A percentile compares a stretch with the other conserved stretches of the same genome.
Conservation (phyloP, 2,329 filamentous ascomycete species). For the Penicillium psychrosexuale region DNA sequence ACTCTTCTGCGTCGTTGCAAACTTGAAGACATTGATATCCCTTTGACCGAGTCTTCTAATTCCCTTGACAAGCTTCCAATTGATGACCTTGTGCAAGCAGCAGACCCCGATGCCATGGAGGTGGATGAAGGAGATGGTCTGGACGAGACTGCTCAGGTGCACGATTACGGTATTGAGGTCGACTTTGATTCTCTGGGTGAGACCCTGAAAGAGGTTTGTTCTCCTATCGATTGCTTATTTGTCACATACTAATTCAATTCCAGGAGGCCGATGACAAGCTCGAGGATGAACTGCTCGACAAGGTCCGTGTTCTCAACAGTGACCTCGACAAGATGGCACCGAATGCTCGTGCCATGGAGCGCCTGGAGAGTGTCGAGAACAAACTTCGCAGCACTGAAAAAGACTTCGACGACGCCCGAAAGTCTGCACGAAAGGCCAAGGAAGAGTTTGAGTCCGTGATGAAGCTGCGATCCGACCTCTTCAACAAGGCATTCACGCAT, state of each 20-base stretch:
- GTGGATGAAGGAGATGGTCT: slow-evolving; percentile 64
- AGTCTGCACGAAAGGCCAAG: slow-evolving; percentile 68
- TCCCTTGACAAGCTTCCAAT: slow-evolving; percentile 79
- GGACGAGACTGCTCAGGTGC: slow-evolving; percentile 61
- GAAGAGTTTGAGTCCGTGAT: slow-evolving; percentile 82
- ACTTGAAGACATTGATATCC: slow-evolving; percentile 86
- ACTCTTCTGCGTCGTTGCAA: slow-evolving; percentile 82
- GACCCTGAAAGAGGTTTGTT: slow-evolving; percentile 71
- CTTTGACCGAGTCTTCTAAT: slow-evolving; percentile 67
- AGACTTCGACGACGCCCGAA: slow-evolving; percentile 83
- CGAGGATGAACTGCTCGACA: slow-evolving; percentile 74
- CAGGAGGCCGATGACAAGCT: slow-evolving; percentile 67
- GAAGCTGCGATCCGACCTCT: slow-evolving; percentile 78
- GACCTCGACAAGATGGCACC: slow-evolving; percentile 94
- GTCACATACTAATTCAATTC: slow-evolving; percentile 7
- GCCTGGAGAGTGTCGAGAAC: slow-evolving; percentile 78
- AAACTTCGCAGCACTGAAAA: slow-evolving; percentile 80
- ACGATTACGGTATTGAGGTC: slow-evolving; percentile 88
- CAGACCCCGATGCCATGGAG: slow-evolving; percentile 88
- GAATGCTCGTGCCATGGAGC: slow-evolving; percentile 93
- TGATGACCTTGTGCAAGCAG: slow-evolving; percentile 69
- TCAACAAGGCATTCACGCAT: slow-evolving; percentile 92
- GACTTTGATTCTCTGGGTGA: slow-evolving; percentile 80
- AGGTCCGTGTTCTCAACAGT: slow-evolving; percentile 67
- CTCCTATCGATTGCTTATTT: neutral